Conservation (phyloP, 257 asterid species). For the Capsicum chinense region DNA sequence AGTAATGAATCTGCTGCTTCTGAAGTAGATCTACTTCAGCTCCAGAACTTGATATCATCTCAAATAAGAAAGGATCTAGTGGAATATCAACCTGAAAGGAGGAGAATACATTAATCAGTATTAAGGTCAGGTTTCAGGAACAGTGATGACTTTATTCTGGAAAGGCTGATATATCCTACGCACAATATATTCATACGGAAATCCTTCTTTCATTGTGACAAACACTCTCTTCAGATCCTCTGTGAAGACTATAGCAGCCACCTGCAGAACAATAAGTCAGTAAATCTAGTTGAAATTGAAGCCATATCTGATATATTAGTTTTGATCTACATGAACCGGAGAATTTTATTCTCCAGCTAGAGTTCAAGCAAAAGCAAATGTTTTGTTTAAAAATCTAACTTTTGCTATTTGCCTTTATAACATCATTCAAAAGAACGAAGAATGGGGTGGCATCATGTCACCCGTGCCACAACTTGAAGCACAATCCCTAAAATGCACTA, state of each 20-base stretch:
- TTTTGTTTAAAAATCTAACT: neutral
- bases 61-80: slow-evolving; percentile 93
- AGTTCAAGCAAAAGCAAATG: neutral
- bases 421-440: slow-evolving; percentile 18
- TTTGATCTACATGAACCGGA: neutral
- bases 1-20: slow-evolving; percentile 84
- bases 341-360: neutral
- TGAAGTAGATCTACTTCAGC: slow-evolving; percentile 95
- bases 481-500: slow-evolving; percentile 18
- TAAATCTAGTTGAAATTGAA: neutral
- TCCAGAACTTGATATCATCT: slow-evolving; percentile 89
- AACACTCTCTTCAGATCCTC: slow-evolving; percentile 95
- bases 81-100: slow-evolving; percentile 89
- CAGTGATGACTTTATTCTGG: slow-evolving; percentile 25
- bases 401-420: neutral
- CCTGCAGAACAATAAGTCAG: slow-evolving; percentile 50
- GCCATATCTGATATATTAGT: slow-evolving; percentile 6
- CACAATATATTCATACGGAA: slow-evolving; percentile 90
- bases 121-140: slow-evolving; percentile 28
- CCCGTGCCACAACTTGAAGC: slow-evolving; percentile 18
- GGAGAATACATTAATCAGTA: slow-evolving; percentile 35
- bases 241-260: slow-evolving; percentile 90
- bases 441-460: neutral
- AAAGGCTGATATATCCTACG: slow-evolving; percentile 46
- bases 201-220: slow-evolving; percentile 96